Evolutionary conservation across 257 asterid genomes (phyloP).

Genomic region (Prunella vulgaris): DNA sequence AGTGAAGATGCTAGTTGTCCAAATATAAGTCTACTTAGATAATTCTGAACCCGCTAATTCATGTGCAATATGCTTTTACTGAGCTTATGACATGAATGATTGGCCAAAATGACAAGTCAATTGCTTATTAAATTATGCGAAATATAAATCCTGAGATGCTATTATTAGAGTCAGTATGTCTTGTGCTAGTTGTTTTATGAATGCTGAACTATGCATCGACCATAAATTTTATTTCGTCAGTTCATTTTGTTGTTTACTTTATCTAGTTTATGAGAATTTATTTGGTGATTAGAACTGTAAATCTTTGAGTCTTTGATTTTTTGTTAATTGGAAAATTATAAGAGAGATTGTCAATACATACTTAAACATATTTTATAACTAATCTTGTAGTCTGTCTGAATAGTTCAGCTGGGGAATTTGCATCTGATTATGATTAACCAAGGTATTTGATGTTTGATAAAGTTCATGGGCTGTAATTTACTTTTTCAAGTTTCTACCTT

Average conservation of each 20-base stretch:
- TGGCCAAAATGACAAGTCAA: neutral
- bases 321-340: neutral
- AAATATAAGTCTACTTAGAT: neutral
- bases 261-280: neutral
- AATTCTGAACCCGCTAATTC: neutral
- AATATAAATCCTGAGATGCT: neutral
- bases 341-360: neutral
- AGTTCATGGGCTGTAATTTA: neutral
- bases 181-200: neutral
- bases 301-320: neutral
- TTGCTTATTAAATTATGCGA: neutral
- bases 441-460: neutral
- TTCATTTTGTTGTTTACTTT: neutral
- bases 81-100: neutral
- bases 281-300: neutral
- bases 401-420: neutral
- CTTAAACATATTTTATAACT: neutral
- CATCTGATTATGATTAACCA: slow-evolving; percentile 1
- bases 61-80: slow-evolving; percentile 8
- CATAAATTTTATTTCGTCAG: neutral
- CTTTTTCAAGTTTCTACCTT: neutral
- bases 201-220: neutral
- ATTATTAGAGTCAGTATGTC: neutral
- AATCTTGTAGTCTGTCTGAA: slow-evolving; percentile 8
- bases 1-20: neutral